Percentiles rank a stretch among this genome's conserved stretches.
These are phyloP conservation scores for Tephrocybe sp. DNA, from an alignment of 768 basidiomycete species.

Conservation along the genomic window DNA sequence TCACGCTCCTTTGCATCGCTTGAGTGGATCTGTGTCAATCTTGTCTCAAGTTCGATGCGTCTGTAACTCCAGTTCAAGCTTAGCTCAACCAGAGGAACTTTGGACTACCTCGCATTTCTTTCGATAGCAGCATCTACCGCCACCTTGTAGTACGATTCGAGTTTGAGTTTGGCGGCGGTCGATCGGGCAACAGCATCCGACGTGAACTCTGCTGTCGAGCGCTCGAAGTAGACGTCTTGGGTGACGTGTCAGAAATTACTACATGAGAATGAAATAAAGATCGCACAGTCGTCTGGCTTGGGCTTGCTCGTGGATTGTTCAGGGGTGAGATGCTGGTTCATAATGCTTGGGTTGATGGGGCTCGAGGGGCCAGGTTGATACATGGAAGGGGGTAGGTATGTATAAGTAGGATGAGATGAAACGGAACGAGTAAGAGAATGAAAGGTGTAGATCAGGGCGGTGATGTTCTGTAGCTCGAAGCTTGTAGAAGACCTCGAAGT, in stretches of 20 bases:
- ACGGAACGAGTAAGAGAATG: slow-evolving; percentile 8
- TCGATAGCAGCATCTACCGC: slow-evolving; percentile 97
- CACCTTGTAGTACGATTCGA: slow-evolving; percentile 97
- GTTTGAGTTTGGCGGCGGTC: slow-evolving; percentile 93
- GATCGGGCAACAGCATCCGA: slow-evolving; percentile 86
- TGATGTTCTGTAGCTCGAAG: slow-evolving; percentile 10
- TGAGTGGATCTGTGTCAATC: slow-evolving; percentile 71
- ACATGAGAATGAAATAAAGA: slow-evolving; percentile 1
- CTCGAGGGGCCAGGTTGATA: slow-evolving; percentile 41
- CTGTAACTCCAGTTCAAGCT: slow-evolving; percentile 36
- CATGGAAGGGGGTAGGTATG: slow-evolving; percentile 21
- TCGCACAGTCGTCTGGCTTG: slow-evolving; percentile 47
- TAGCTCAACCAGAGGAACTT: background rate
- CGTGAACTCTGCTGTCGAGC: slow-evolving; percentile 78
- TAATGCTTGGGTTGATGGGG: slow-evolving; percentile 24
- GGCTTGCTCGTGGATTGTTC: slow-evolving; percentile 37
- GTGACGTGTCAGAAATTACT: slow-evolving; percentile 6
- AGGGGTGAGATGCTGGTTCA: slow-evolving; percentile 32
- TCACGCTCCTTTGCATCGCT: slow-evolving; percentile 88
- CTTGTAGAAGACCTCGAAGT: slow-evolving; percentile 12
- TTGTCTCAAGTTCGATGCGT: slow-evolving; percentile 87
- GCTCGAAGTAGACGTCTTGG: slow-evolving; percentile 92
- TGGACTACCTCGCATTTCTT: slow-evolving; percentile 79
- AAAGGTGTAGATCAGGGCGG: slow-evolving; percentile 18
- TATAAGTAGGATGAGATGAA: slow-evolving; percentile 6